These are phyloP conservation scores for Metschnikowia anglica DNA, from an alignment of 805 yeast species.

Conservation along the genomic window DNA sequence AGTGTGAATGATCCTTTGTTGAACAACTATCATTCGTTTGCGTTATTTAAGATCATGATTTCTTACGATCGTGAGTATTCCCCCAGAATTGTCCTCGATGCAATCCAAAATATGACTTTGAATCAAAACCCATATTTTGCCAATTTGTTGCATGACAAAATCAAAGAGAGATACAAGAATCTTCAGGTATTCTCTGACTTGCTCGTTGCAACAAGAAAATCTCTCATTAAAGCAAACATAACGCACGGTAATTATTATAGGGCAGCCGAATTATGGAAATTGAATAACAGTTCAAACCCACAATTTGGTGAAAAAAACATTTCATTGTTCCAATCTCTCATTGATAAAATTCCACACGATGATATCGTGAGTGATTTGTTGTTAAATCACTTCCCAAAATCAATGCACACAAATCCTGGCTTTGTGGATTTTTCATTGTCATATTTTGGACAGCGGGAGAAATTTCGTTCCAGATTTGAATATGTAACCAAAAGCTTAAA, in stretches of 20 bases:
- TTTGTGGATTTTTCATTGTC: slow-evolving; percentile 19
- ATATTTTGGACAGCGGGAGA: slow-evolving; percentile 20
- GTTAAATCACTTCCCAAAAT: slow-evolving; percentile 7
- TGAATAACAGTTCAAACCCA: not conserved
- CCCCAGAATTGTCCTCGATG: slow-evolving; percentile 3
- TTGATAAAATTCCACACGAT: slow-evolving; percentile 1
- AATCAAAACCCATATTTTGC: slow-evolving; percentile 20
- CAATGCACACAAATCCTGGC: slow-evolving; percentile 9
- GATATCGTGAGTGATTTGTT: not conserved
- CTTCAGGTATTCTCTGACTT: not conserved
- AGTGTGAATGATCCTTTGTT: slow-evolving; percentile 12
- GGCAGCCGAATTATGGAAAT: slow-evolving; percentile 22
- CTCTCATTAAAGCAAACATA: slow-evolving; percentile 17
- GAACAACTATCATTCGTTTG: slow-evolving; percentile 15
- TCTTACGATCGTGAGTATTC: slow-evolving; percentile 1
- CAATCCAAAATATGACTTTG: slow-evolving; percentile 13
- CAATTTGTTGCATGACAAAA: slow-evolving; percentile 18
- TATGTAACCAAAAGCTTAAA: slow-evolving; percentile 22
- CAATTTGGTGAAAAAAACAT: slow-evolving; percentile 8
- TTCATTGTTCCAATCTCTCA: not conserved
- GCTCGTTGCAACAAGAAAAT: slow-evolving; percentile 2
- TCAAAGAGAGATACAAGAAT: not conserved
- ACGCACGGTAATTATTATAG: slow-evolving; percentile 16
- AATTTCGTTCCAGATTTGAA: slow-evolving; percentile 18
- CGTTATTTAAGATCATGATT: slow-evolving; percentile 13